phyloP scores from a whole-genome alignment of 176 grass and related monocot genomes.

The sorghum (Sorghum bicolor) region DNA sequence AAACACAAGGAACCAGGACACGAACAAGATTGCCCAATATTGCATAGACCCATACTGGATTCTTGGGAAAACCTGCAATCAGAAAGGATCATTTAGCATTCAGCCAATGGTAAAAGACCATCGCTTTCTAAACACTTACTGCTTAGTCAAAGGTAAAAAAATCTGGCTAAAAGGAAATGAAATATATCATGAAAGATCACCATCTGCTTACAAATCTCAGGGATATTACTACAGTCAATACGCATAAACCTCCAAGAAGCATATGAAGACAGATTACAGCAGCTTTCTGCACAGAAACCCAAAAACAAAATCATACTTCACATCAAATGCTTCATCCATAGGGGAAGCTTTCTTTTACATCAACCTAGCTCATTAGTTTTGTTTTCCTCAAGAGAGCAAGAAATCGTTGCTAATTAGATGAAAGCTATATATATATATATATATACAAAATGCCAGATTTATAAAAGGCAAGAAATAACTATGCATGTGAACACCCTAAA shows the following conservation, averaged over 20 bases:
- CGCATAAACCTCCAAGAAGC: conserved; percentile 80
- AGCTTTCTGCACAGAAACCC: conserved; percentile 61
- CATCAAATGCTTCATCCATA: neutral
- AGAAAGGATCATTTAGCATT: neutral
- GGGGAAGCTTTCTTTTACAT: neutral
- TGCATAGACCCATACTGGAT: conserved; percentile 66
- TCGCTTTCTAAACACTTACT: neutral
- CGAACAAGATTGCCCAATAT: conserved; percentile 67
- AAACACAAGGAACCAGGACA: conserved; percentile 93
- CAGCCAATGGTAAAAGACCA: neutral
- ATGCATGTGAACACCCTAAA: neutral
- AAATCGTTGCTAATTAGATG: neutral
- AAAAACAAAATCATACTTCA: conserved; percentile 26
- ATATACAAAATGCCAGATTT: neutral
- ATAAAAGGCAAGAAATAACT: neutral
- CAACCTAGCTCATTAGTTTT: neutral
- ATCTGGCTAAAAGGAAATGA: neutral
- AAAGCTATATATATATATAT: neutral
- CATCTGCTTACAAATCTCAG: conserved; percentile 86
- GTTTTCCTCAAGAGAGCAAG: neutral
- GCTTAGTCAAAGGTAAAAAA: neutral
- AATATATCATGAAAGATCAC: neutral
- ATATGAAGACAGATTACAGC: conserved; percentile 67
- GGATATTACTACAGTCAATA: conserved; percentile 72
- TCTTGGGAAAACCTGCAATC: conserved; percentile 57